Evolutionary conservation across 371 early-diverging fungal genomes (phyloP).

Genomic region (Actinomortierella ambigua): DNA sequence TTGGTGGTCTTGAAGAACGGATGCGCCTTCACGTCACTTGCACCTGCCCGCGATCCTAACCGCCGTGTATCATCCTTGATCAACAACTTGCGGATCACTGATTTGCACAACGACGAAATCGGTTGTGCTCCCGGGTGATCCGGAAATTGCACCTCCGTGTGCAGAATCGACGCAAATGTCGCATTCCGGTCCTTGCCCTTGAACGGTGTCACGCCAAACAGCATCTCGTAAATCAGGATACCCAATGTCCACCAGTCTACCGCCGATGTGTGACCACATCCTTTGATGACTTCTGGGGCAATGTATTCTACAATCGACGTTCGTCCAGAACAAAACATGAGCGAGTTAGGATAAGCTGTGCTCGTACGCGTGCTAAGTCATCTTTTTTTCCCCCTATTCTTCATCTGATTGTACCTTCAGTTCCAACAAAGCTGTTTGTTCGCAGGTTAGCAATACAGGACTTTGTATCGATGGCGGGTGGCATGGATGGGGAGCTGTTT

Average conservation of each 20-base stretch:
- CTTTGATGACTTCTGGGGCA: conserved; percentile 95
- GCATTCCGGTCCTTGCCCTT: conserved; percentile 86
- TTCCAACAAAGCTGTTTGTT: conserved; percentile 97
- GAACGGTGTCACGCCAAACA: conserved; percentile 94
- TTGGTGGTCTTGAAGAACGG: conserved; percentile 91
- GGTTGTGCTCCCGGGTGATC: conserved; percentile 57
- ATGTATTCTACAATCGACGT: conserved; percentile 75
- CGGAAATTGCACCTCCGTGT: conserved; percentile 78
- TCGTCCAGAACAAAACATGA: not conserved
- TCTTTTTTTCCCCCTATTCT: too few species aligned
- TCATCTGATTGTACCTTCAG: conserved; percentile 68
- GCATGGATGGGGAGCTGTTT: conserved; percentile 55
- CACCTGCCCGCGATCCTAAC: conserved; percentile 88
- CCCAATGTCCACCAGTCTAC: conserved; percentile 99
- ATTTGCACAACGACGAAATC: conserved; percentile 63
- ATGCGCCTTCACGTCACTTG: conserved; percentile 93
- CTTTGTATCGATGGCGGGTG: conserved; percentile 81
- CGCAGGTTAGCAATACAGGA: conserved; percentile 84
- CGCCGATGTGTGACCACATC: conserved; percentile 87
- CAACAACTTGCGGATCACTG: conserved; percentile 81
- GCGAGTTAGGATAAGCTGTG: too few species aligned
- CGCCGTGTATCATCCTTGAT: conserved; percentile 87
- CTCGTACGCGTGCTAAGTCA: too few species aligned
- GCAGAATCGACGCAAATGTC: conserved; percentile 85
- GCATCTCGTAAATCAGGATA: conserved; percentile 96